Conservation (phyloP, 2,329 filamentous ascomycete genomes). For the Chrysosporium keratinophilum region DNA sequence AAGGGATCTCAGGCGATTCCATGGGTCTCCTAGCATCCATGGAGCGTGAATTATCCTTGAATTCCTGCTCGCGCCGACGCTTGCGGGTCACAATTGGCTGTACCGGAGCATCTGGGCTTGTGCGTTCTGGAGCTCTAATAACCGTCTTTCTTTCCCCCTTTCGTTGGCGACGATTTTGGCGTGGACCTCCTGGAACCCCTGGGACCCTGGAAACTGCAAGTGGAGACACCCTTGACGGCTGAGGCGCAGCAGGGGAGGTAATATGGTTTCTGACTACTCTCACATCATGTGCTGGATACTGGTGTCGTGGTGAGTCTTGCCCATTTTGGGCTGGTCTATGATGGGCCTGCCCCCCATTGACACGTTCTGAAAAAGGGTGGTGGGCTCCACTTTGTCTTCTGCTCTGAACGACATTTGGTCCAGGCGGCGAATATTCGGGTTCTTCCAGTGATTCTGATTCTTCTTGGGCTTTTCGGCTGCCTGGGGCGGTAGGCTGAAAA, state of each 20-base stretch:
- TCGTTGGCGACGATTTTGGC: constrained; percentile 37
- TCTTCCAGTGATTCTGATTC: constrained; percentile 33
- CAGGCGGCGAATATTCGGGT: constrained; percentile 41
- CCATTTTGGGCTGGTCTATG: constrained; percentile 33
- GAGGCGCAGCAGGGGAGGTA: constrained; percentile 61
- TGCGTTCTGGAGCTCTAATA: constrained; percentile 28
- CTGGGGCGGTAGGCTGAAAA: constrained; percentile 9
- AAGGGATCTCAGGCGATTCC: constrained; percentile 36
- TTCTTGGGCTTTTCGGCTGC: constrained; percentile 15
- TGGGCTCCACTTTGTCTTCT: constrained; percentile 22
- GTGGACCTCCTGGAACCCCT: constrained; percentile 41
- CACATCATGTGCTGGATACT: constrained; percentile 39
- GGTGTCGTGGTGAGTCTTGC: constrained; percentile 31
- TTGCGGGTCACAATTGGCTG: constrained; percentile 42
- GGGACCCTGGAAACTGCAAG: constrained; percentile 45
- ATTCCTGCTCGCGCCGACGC: constrained; percentile 40
- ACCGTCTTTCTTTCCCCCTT: constrained; percentile 21
- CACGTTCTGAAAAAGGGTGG: constrained; percentile 19
- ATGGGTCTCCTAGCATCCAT: constrained; percentile 28
- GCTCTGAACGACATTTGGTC: constrained; percentile 29
- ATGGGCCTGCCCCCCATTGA: constrained; percentile 34
- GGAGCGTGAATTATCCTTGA: constrained; percentile 26
- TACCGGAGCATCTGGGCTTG: constrained; percentile 36
- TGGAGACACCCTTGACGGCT: constrained; percentile 58
- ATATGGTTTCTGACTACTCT: constrained; percentile 64